Evolutionary conservation across 139 green algal genomes (phyloP), one percentile per base, ranked within the genome.

Genomic region (Coelastrella sp.): DNA sequence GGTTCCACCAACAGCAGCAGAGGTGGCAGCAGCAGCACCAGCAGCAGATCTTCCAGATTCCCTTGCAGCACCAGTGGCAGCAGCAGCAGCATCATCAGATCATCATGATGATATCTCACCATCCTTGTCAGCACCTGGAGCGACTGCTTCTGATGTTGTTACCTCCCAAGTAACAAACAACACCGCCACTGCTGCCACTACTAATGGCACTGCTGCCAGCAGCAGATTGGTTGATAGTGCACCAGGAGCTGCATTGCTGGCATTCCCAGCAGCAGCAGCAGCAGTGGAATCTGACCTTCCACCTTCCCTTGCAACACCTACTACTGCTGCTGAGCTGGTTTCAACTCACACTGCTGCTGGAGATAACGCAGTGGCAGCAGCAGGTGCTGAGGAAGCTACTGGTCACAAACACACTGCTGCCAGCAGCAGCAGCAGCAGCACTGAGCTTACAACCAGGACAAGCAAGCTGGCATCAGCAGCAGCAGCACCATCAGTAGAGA

Each of bases 51-150:
- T 69, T 4, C 27, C 30, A 40, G 62, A 8, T 41, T 38, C 62
- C 8, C 27, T 38, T 2, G 30, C 62, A 69, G 62, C 45, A 57
- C 45, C 45, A 57, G 45, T 57, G 45, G 53, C 7, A 64, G 53
- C 53, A 64, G 53, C 53, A 63, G 62, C 62, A 69, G 6, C 62
- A 69, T 27, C 62, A 69, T 27, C 62, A 69, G 62, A 40, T 15
- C 62, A 21, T 1, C 62, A 9, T 5, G 3, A 17, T 9, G 38
- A 27, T n/a, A 19, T 34, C 21, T 6, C 21, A 64, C 6, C 17
- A 64, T 27, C 53, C 11, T 9, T 5, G 27, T 2, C 53, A 32
- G 17, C 17, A n/a, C 21, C 21, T 64, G 53, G 30, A 32, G 17
- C 9, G 62, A 23, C 19, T n/a, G 62, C 62, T 23, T 8, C 62